Evolutionary conservation across 2,329 filamentous ascomycete genomes (phyloP), one percentile per base, ranked within the genome.

Genomic region (Chaetothyriales sp.): DNA sequence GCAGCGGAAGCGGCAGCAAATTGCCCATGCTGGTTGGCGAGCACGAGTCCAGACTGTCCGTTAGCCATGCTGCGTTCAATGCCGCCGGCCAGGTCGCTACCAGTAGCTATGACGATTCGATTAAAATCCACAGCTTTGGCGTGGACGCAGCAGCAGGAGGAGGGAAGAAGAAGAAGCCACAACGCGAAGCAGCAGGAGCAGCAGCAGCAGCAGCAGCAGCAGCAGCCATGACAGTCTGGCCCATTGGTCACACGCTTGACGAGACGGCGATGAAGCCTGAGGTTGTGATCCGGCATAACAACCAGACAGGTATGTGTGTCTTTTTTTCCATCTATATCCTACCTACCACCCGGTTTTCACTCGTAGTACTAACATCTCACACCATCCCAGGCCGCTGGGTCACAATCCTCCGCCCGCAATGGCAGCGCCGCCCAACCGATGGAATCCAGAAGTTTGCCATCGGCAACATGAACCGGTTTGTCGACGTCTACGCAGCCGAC

Each of bases 391-490:
- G 59, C 28, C 55, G 59, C 45, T 61, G 59, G 59, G 58, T 58
- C 26, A 61, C 59, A 9, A 80, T 77, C 60, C 70, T 84, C 74
- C 63, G 93, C 75, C 76, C 92, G 65, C 87, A 95, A 60, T 98
- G 92, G 92, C 92, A 98, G 65, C 73, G 78, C 28, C 75, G 78
- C 45, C 90, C 92, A 0, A 70, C 75, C 32, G 86, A 92, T 52
- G 81, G 82, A 6, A 80, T 93, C 4, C 83, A 94, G 56, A 87
- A 90, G 54, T 88, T 98, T 60, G 85, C 80, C 20, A 90, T 98
- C 51, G 92, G 86, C 1, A 98, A 96, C 60, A 96, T 96, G 92
- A 95, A 94, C 63, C 80, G 92, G 1, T 96, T 95, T 60, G 86
- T 96, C 1, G 92, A 98, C 62, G 77, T 98, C 0, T 98, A 84